Conservation (phyloP, 179 eudicot species). For the Patellifolia procumbens region DNA sequence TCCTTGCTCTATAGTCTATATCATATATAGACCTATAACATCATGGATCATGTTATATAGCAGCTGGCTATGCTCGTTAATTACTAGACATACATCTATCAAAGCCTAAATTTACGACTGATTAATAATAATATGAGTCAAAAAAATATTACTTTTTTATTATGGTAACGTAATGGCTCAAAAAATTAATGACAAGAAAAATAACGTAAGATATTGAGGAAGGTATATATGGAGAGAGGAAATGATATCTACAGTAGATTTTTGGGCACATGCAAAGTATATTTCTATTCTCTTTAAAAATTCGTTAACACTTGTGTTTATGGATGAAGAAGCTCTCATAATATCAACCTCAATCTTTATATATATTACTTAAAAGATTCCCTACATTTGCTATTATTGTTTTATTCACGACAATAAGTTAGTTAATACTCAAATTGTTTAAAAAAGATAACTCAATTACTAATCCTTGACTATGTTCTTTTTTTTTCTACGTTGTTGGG, state of each 20-base stretch:
- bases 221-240: conserved; percentile 37
- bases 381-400: conserved; percentile 7
- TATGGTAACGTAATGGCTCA: too few species aligned
- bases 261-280: conserved; percentile 46
- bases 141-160: too few species aligned
- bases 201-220: conserved; percentile 21
- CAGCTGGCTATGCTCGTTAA: background rate
- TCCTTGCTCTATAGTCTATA: too few species aligned
- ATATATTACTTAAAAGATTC: conserved; percentile 12
- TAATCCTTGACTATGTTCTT: conserved; percentile 6
- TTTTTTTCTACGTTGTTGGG: background rate
- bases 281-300: conserved; percentile 3
- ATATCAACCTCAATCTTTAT: conserved; percentile 41
- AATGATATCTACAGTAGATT: conserved; percentile 49
- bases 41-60: conserved; percentile 15
- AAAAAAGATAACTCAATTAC: background rate
- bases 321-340: background rate
- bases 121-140: conserved; percentile 2
- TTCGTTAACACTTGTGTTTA: conserved; percentile 2
- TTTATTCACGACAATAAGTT: background rate
- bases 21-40: too few species aligned
- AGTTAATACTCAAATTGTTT: background rate
- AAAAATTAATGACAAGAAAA: background rate
- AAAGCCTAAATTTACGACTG: background rate
- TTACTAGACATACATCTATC: background rate